A percentile compares a stretch with the other conserved stretches of the same genome.
Conservation (phyloP, 495 filamentous ascomycete species). For the Friedmanniomyces endolithicus region DNA sequence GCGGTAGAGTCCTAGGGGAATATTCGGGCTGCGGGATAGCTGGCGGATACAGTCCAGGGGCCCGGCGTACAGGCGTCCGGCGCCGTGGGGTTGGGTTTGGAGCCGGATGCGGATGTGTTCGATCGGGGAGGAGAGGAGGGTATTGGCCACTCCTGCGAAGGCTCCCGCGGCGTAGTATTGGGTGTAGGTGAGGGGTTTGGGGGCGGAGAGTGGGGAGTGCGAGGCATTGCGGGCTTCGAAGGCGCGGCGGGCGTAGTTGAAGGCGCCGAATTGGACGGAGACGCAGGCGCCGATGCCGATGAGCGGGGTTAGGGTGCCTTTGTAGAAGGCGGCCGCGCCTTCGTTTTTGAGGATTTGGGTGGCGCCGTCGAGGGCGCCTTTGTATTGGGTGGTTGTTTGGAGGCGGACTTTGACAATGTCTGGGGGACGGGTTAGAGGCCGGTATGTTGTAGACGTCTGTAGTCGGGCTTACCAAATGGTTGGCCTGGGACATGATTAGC, state of each 20-base stretch:
- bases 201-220: conserved; percentile 4
- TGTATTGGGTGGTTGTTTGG: conserved; percentile 75
- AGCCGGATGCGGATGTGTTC: conserved; percentile 97
- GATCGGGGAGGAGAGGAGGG: conserved; percentile 76
- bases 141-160: conserved; percentile 86
- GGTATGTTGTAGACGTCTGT: background rate
- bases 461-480: conserved; percentile 55
- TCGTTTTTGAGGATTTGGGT: conserved; percentile 75
- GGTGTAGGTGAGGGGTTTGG: conserved; percentile 40
- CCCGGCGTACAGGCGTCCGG: conserved; percentile 60
- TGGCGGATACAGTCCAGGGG: conserved; percentile 85
- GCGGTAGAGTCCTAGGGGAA: conserved; percentile 65
- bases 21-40: conserved; percentile 51
- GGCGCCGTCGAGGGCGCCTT: conserved; percentile 66
- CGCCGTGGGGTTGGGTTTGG: conserved; percentile 89
- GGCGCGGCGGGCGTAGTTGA: conserved; percentile 78
- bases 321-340: conserved; percentile 89
- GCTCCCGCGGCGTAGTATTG: conserved; percentile 89
- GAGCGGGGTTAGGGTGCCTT: conserved; percentile 91
- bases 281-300: conserved; percentile 96
- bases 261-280: conserved; percentile 93
- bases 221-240: conserved; percentile 62
- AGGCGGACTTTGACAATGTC: conserved; percentile 98
- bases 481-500: conserved; percentile 49
- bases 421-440: conserved; percentile 21